These are phyloP conservation scores for Luffa aegyptiaca DNA, from an alignment of 306 rosid species.

Conservation along the genomic window DNA sequence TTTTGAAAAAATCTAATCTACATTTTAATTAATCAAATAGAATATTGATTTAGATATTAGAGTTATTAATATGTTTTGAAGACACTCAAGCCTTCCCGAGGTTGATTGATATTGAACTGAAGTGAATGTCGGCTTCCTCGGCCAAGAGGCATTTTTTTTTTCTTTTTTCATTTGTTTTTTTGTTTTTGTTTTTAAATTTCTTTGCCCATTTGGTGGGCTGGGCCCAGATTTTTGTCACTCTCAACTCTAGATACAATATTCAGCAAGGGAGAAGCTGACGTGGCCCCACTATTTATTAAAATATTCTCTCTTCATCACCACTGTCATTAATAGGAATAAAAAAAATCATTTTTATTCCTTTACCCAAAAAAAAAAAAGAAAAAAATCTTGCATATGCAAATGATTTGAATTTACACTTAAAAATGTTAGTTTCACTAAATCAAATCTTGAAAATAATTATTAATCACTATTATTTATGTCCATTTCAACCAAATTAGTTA, in stretches of 20 bases:
- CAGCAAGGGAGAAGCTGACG: neutral
- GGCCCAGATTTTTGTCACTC: neutral
- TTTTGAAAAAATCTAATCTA: too few relatives aligned
- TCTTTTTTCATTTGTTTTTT: neutral
- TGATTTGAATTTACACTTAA: too few relatives aligned
- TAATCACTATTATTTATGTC: too few relatives aligned
- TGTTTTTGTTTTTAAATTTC: neutral
- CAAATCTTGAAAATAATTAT: neutral
- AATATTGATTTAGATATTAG: neutral
- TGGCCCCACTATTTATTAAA: neutral
- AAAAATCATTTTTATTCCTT: too few relatives aligned
- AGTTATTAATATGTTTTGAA: neutral
- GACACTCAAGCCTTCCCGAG: neutral
- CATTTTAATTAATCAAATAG: too few relatives aligned
- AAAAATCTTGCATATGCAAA: too few relatives aligned
- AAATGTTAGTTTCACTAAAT: too few relatives aligned
- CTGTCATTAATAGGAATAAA: neutral
- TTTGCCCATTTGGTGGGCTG: neutral
- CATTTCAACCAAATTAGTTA: too few relatives aligned
- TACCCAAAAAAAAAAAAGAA: too few relatives aligned
- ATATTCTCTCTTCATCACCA: neutral
- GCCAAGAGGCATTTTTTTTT: neutral
- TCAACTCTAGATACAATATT: neutral
- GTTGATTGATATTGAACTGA: neutral
- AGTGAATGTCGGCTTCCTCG: neutral